Percentiles rank a stretch among this genome's conserved stretches.
These are phyloP conservation scores for Escallonia rubra DNA, from an alignment of 129 eudicot genomes.

Conservation along the genomic window DNA sequence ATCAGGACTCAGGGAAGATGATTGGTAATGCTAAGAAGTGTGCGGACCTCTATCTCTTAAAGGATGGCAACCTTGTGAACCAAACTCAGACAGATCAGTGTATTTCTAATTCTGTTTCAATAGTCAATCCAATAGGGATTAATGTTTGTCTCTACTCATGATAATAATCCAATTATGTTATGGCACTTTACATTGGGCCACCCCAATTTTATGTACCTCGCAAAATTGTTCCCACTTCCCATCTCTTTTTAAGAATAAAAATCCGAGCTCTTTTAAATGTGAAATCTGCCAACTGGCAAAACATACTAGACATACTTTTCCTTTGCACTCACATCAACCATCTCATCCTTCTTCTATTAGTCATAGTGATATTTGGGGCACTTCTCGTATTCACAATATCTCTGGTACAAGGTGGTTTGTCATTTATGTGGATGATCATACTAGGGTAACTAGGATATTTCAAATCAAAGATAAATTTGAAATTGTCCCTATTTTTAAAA, in stretches of 20 bases:
- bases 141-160: background rate
- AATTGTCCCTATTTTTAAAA: background rate
- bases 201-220: background rate
- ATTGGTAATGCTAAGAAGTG: background rate
- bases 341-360: background rate
- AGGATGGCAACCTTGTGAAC: background rate
- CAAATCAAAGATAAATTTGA: conserved; percentile 1
- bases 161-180: background rate
- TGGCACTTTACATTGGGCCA: background rate
- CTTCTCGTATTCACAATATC: background rate
- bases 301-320: background rate
- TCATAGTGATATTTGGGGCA: conserved; percentile 11
- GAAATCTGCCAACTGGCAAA: background rate
- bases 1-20: background rate
- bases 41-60: conserved; percentile 3
- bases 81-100: background rate
- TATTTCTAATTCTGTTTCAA: background rate
- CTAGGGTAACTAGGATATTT: background rate
- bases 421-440: background rate
- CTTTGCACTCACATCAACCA: background rate
- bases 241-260: background rate
- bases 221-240: background rate
- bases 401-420: background rate
- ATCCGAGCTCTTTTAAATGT: background rate
- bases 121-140: background rate